Conservation (phyloP, 2,329 filamentous ascomycete species). For the Clonostachys rhizophaga region DNA sequence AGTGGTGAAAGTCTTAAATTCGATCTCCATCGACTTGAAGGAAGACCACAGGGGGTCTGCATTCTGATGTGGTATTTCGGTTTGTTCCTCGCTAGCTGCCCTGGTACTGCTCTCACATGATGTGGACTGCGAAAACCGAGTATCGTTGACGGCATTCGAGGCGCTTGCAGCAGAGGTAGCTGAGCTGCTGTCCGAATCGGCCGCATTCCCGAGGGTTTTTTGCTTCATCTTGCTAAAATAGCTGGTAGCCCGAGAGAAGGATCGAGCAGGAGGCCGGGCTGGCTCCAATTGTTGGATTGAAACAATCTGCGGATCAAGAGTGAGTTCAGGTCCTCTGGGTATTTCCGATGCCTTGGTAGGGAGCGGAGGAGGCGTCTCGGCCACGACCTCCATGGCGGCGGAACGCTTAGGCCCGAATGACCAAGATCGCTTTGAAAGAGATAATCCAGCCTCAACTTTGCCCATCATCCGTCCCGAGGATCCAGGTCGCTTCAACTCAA, state of each 20-base stretch:
- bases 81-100: conserved; percentile 37
- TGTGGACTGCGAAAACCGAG: conserved; percentile 29
- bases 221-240: conserved; percentile 45
- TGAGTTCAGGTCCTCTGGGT: neutral
- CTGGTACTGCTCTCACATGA: conserved; percentile 30
- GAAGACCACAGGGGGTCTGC: conserved; percentile 50
- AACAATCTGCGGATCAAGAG: neutral
- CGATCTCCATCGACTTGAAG: conserved; percentile 50
- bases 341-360: no score
- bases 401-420: no score
- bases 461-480: no score
- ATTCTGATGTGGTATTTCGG: conserved; percentile 33
- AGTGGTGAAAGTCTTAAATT: conserved; percentile 54
- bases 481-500: no score
- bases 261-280: conserved; percentile 16
- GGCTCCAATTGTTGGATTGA: neutral
- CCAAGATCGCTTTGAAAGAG: no score
- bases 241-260: conserved; percentile 34
- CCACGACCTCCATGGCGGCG: no score
- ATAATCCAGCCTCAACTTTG: no score
- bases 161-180: conserved; percentile 41
- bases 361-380: no score
- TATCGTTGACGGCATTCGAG: conserved; percentile 23
- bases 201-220: conserved; percentile 37
- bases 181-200: conserved; percentile 35